Evolutionary conservation across 495 filamentous ascomycete genomes (phyloP).

Genomic region (Hamigera avellanea): DNA sequence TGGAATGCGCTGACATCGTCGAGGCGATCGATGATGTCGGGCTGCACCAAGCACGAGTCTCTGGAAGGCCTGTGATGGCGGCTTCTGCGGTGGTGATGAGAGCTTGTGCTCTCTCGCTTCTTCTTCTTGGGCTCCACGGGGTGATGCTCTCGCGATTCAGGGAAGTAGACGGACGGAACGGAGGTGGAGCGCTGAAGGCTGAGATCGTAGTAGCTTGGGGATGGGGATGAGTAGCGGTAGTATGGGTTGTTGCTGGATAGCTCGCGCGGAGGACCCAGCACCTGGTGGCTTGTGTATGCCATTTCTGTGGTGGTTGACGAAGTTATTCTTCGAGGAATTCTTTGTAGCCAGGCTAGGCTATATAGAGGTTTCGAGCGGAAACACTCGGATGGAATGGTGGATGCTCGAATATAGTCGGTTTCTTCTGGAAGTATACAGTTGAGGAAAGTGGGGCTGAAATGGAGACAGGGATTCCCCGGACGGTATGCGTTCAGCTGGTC

Average conservation of each 20-base stretch:
- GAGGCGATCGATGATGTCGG: slow-evolving; percentile 73
- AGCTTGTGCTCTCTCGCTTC: slow-evolving; percentile 8
- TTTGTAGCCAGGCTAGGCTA: neutral
- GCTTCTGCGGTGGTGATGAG: slow-evolving; percentile 10
- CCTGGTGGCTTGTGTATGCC: no score
- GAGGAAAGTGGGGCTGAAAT: no score
- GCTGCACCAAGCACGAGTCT: slow-evolving; percentile 50
- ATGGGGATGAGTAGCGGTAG: slow-evolving; percentile 20
- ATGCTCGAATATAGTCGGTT: no score
- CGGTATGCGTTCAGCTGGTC: no score
- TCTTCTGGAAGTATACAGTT: no score
- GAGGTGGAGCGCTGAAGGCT: slow-evolving; percentile 19
- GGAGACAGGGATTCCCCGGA: no score
- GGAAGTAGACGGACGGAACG: slow-evolving; percentile 18
- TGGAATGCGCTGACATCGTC: slow-evolving; percentile 46
- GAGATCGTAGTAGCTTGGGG: slow-evolving; percentile 13
- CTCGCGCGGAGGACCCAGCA: slow-evolving; percentile 4
- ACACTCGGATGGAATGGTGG: no score
- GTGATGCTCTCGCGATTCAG: slow-evolving; percentile 19
- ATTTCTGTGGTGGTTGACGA: no score
- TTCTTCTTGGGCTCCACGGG: slow-evolving; percentile 18
- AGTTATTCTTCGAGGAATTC: no score
- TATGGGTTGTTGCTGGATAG: slow-evolving; percentile 29
- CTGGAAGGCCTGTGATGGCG: slow-evolving; percentile 32
- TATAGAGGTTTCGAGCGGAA: no score